Evolutionary conservation across 306 rosid species (phyloP).

Genomic region (Trifolium repens): DNA sequence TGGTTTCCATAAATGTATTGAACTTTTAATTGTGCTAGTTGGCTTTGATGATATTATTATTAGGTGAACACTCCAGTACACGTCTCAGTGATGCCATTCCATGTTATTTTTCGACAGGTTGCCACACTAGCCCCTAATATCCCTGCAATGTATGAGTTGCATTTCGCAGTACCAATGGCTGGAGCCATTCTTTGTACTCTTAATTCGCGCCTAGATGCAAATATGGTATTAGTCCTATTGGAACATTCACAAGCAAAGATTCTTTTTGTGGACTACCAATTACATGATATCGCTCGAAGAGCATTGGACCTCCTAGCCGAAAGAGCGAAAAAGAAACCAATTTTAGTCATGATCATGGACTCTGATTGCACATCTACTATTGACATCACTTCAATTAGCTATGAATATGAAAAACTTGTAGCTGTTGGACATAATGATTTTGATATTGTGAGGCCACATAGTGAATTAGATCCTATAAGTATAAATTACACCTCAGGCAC

Average conservation of each 20-base stretch:
- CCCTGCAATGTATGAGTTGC: slow-evolving; percentile 91
- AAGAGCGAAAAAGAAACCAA: slow-evolving; percentile 46
- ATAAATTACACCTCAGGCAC: slow-evolving; percentile 90
- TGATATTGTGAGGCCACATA: slow-evolving; percentile 58
- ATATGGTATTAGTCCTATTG: slow-evolving; percentile 58
- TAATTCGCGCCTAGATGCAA: slow-evolving; percentile 68
- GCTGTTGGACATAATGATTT: slow-evolving; percentile 51
- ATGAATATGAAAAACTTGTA: slow-evolving; percentile 68
- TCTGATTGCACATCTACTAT: slow-evolving; percentile 42
- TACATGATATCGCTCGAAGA: slow-evolving; percentile 56
- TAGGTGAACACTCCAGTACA: neutral
- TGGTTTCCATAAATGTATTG: neutral
- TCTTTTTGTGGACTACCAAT: slow-evolving; percentile 70
- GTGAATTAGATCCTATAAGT: slow-evolving; percentile 88
- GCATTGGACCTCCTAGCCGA: slow-evolving; percentile 55
- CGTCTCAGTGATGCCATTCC: slow-evolving; percentile 25
- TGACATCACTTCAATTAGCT: slow-evolving; percentile 38
- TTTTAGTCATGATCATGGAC: slow-evolving; percentile 64
- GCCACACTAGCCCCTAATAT: slow-evolving; percentile 80
- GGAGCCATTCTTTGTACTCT: slow-evolving; percentile 81
- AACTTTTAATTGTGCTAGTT: neutral
- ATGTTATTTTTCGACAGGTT: slow-evolving; percentile 57
- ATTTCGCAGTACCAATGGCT: slow-evolving; percentile 91
- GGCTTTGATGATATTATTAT: neutral
- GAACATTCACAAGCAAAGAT: slow-evolving; percentile 75